phyloP scores from a whole-genome alignment of 306 rosid genomes.

The Psophocarpus tetragonolobus region DNA sequence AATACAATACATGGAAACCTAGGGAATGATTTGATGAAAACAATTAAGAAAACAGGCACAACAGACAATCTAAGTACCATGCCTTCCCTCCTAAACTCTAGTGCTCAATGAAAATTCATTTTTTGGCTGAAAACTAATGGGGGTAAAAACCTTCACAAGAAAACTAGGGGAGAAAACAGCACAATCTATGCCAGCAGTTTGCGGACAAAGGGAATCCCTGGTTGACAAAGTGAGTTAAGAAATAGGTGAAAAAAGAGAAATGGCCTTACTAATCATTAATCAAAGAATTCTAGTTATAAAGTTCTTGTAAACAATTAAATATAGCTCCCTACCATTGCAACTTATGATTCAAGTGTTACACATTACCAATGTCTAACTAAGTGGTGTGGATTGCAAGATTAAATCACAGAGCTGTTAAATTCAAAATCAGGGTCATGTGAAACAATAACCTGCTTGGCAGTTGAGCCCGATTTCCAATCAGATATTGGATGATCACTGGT shows the following conservation, averaged over 20 bases:
- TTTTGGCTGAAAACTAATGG: too few species aligned
- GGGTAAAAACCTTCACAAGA: too few species aligned
- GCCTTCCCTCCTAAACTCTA: too few species aligned
- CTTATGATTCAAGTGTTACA: not conserved
- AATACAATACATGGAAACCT: slow-evolving; percentile 11
- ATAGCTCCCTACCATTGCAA: not conserved
- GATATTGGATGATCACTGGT: slow-evolving; percentile 71
- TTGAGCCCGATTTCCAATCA: slow-evolving; percentile 77
- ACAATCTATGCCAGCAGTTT: not conserved
- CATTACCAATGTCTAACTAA: not conserved
- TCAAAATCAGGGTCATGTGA: slow-evolving; percentile 35
- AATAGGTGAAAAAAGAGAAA: not conserved
- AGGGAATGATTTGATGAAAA: slow-evolving; percentile 11
- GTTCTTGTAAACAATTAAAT: not conserved
- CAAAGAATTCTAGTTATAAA: slow-evolving; percentile 15
- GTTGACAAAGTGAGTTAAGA: not conserved
- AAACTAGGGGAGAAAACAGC: not conserved
- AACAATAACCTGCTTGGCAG: slow-evolving; percentile 66
- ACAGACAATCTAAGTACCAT: not conserved
- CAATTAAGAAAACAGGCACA: not conserved
- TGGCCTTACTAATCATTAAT: not conserved
- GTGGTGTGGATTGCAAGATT: not conserved
- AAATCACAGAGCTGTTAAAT: slow-evolving; percentile 27
- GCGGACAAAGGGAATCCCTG: not conserved
- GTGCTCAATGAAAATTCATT: too few species aligned